These are phyloP conservation scores for Mayamaea pseudoterrestris DNA, from an alignment of 108 stramenopile genomes.

Conservation along the genomic window DNA sequence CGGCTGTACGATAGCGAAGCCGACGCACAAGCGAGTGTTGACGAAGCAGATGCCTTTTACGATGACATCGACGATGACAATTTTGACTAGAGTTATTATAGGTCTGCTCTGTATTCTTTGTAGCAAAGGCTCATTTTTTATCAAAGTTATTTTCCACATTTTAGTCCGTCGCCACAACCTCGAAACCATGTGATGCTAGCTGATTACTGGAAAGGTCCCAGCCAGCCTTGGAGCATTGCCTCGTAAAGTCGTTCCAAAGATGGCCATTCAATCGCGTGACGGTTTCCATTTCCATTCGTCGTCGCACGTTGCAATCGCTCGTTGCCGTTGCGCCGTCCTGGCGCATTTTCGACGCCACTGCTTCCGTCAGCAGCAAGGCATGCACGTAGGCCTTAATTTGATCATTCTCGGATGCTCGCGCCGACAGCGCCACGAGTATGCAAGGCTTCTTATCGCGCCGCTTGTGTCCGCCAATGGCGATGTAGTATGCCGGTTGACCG, in stretches of 20 bases:
- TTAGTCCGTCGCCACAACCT: no score
- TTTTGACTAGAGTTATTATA: no score
- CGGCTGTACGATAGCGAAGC: no score
- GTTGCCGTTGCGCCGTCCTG: neutral
- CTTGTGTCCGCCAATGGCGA: slow-evolving; percentile 5
- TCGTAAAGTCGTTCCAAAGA: slow-evolving; percentile 16
- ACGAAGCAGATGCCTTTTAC: no score
- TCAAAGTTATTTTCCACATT: no score
- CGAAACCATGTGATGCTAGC: slow-evolving; percentile 22
- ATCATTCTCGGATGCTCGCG: slow-evolving; percentile 22
- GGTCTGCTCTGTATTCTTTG: no score
- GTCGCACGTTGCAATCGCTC: neutral
- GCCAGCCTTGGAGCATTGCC: slow-evolving; percentile 12
- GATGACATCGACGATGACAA: no score
- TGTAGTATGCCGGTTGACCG: neutral
- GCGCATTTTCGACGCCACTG: neutral
- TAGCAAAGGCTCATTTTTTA: no score
- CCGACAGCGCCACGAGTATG: slow-evolving; percentile 33
- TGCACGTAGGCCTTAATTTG: slow-evolving; percentile 62
- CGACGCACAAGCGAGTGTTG: no score
- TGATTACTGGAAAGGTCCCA: slow-evolving; percentile 31
- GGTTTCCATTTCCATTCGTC: slow-evolving; percentile 2
- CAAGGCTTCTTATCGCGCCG: slow-evolving; percentile 5
- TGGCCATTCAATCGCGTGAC: neutral
- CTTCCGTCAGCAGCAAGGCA: slow-evolving; percentile 18